A percentile compares a stretch with the other conserved stretches of the same genome.
phyloP scores from a whole-genome alignment of 2,329 filamentous ascomycete genomes.

The Xylariales sp. region DNA sequence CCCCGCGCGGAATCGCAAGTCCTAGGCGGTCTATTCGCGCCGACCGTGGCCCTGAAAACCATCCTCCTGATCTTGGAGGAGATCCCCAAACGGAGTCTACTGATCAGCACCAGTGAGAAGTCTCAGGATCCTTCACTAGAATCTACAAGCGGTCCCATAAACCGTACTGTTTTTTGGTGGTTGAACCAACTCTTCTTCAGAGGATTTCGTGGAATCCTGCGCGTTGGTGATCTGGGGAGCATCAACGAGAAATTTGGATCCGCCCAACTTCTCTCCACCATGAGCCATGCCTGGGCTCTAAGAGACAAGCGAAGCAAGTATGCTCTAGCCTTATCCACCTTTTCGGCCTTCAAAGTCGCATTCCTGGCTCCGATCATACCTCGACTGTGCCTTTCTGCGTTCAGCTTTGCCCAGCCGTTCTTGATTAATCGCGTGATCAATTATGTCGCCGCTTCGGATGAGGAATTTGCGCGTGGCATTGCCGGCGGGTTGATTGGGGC shows the following conservation, averaged over 20 bases:
- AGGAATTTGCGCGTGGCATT: slow-evolving; percentile 13
- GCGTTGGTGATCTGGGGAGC: neutral
- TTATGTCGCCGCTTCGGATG: slow-evolving; percentile 22
- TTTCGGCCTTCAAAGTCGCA: neutral
- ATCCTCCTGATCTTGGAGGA: slow-evolving; percentile 27
- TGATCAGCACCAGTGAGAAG: no score
- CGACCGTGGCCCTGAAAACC: slow-evolving; percentile 20
- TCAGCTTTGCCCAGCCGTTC: slow-evolving; percentile 41
- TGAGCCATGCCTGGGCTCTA: neutral
- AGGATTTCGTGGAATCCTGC: slow-evolving; percentile 1
- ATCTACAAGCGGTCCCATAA: neutral
- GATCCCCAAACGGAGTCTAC: slow-evolving; percentile 23
- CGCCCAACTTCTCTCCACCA: neutral
- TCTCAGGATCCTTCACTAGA: neutral
- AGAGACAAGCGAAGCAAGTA: neutral
- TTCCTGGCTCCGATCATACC: slow-evolving; percentile 20
- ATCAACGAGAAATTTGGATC: neutral
- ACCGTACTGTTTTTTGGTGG: slow-evolving; percentile 3
- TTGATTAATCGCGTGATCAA: slow-evolving; percentile 31
- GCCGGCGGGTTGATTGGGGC: slow-evolving; percentile 37
- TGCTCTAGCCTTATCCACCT: neutral
- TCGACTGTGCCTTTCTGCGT: slow-evolving; percentile 31
- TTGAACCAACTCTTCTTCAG: neutral
- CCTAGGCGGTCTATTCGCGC: slow-evolving; percentile 16
- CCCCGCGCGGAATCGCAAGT: neutral